Evolutionary conservation across 2,329 filamentous ascomycete species (phyloP), one percentile per base, ranked within the genome.

Genomic region (Colletotrichum lupini): DNA sequence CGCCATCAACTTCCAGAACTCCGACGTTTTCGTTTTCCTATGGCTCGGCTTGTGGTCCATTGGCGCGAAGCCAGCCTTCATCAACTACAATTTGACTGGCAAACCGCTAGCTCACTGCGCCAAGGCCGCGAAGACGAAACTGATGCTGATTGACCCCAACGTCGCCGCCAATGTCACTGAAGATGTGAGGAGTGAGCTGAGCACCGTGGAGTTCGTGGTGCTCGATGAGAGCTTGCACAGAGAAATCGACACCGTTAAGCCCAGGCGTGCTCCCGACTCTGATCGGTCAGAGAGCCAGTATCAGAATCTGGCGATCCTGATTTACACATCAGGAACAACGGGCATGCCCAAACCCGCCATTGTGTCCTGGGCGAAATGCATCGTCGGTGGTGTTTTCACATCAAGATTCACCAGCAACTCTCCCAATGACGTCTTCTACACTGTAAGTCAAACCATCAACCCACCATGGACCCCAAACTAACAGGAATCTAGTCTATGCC

Each of bases 311-410:
- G 92, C 90, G 1, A 87, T 93, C 57, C 87, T 97, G 75, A 95
- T 98, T 76, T 97, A 94, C 81, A 97, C 95, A 0, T 95, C 92
- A 35, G 95, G 95, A 22, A 97, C 95, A 0, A 97, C 95, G 0
- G 95, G 95, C 1, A 83, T 97, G 75, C 94, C 95, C 11, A 97
- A 97, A 79, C 90, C 93, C 0, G 93, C 93, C 12, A 91, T 95
- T 61, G 89, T 95, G 1, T 90, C 91, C n/a, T 95, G 92, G 92
- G 85, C 83, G 26, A 95, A 95, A 79, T 82, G 88, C 67, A 87
- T 87, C 65, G 79, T 87, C 1, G 90, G 87, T 1, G 85, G 85
- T 26, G 82, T 80, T 12, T 90, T 93, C 70, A 85, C 89, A 1
- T 80, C 83, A 0, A 80, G 83, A 4, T 92, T 92, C 82, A 83